Base-by-base conservation (phyloP, 176 grass and related monocot species). In the Poa pratensis region DNA sequence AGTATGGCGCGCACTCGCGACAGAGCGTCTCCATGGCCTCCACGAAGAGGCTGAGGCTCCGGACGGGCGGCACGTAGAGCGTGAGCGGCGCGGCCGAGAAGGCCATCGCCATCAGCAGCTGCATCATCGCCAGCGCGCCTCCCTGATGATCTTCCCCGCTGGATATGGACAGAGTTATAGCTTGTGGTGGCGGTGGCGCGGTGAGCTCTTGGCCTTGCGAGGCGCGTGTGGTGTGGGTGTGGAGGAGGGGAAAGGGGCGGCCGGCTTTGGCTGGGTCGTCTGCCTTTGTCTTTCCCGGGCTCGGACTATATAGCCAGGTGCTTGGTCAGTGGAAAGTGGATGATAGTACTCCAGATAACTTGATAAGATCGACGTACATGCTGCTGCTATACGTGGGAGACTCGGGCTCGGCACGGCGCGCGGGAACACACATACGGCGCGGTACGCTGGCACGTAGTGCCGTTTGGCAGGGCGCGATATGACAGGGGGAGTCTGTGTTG, bases 61-160 rank as follows among this genome's bases (percentile, higher is more conserved):
- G 90, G 53, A 97, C 90, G 12, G 95, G 90, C 69, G 95, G 95
- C 77, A 97, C 67, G 88, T 97, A 97, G 13, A 97, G 90, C 92
- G 92, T 94, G 42, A 97, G 84, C 69, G 95, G 95, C 84, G 95
- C 95, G 37, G 92, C 95, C 90, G 95, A 92, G 86, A 94, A 92
- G 76, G 92, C 90, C 84, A 92, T 78, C 73, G 95, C 95, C 71
- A 94, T 86, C 37, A 97, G 78, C 78, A 97, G 77, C 88, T 94
- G 95, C 73, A 94, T 63, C 95, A 97, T 97, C 87, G 52, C 51
- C 32, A 17, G 71, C 71, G 45, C 71, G 7, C 9, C 35, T 39
- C 75, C 22, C 6, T 13, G 3, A n/a, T 7, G 35, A 0, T 26
- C 40, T 14, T 18, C 78, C 40, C 9, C 42, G 39, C 6, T 6